These are phyloP conservation scores for Claviceps citrina DNA, from an alignment of 2,329 filamentous ascomycete species.

Conservation along the genomic window DNA sequence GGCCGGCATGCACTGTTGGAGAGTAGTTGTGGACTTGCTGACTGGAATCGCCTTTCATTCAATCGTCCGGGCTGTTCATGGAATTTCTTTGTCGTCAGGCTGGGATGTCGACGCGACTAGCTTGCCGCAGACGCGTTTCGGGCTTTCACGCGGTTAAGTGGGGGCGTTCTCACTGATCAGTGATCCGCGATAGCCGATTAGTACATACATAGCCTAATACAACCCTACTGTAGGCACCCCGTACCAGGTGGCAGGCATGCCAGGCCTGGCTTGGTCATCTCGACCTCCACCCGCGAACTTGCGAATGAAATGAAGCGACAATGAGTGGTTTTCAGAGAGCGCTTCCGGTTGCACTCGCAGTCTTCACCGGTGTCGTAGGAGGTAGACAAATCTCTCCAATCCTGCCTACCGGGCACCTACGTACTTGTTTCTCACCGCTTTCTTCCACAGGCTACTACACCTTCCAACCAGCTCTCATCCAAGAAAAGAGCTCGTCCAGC, in stretches of 20 bases:
- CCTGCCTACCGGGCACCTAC: too few relatives aligned
- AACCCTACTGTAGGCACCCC: too few relatives aligned
- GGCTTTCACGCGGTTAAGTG: constrained; percentile 4
- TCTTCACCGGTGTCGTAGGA: constrained; percentile 23
- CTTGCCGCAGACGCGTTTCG: constrained; percentile 15
- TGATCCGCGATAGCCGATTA: too few relatives aligned
- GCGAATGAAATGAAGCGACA: not conserved
- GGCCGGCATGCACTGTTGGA: not conserved
- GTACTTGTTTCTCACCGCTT: constrained; percentile 1
- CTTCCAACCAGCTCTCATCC: constrained; percentile 20
- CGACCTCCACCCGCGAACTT: not conserved
- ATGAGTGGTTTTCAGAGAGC: constrained; percentile 22
- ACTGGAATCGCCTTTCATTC: not conserved
- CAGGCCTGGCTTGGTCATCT: too few relatives aligned
- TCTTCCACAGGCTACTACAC: constrained; percentile 20
- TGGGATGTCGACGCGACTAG: constrained; percentile 11
- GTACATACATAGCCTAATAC: too few relatives aligned
- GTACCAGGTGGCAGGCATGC: too few relatives aligned
- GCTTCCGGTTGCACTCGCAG: constrained; percentile 20
- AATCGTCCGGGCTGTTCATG: not conserved
- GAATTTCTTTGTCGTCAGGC: too few relatives aligned
- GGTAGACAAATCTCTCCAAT: constrained; percentile 11
- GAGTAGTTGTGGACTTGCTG: not conserved
- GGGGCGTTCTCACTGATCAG: too few relatives aligned
- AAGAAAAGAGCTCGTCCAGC: constrained; percentile 8